Evolutionary conservation across 345 rosid species (phyloP).

Genomic region (Combretum micranthum): DNA sequence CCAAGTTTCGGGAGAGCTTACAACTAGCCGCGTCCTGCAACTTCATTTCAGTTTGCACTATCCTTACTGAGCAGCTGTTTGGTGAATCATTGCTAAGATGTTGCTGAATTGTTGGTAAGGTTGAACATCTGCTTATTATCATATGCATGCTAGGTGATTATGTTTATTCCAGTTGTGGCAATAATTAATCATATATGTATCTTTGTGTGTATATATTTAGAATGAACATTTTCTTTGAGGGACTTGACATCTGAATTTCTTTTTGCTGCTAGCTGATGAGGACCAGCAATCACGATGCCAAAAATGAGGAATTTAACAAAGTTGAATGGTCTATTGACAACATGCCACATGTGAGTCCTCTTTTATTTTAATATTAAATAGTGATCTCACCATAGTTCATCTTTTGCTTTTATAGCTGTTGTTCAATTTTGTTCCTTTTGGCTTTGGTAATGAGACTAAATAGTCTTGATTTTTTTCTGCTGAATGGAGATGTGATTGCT

Average conservation of each 20-base stretch:
- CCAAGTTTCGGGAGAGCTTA: constrained; percentile 86
- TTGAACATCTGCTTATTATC: not conserved
- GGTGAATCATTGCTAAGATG: constrained; percentile 65
- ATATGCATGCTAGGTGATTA: not conserved
- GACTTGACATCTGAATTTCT: not conserved
- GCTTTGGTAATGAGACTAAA: too few relatives aligned
- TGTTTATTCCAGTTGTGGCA: not conserved
- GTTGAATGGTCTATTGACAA: constrained; percentile 64
- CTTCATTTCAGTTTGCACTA: constrained; percentile 76
- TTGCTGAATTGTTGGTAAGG: constrained; percentile 59
- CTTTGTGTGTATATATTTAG: not conserved
- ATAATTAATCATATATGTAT: too few relatives aligned
- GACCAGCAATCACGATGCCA: constrained; percentile 28
- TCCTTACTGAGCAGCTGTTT: constrained; percentile 67
- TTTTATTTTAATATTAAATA: not conserved
- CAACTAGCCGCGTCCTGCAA: constrained; percentile 94
- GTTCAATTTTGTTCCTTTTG: too few relatives aligned
- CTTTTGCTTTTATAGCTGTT: too few relatives aligned
- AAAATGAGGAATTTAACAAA: constrained; percentile 51
- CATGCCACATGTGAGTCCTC: constrained; percentile 54
- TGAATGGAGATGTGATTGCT: not conserved
- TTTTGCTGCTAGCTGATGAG: constrained; percentile 38
- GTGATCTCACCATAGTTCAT: too few relatives aligned
- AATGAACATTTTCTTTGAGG: not conserved
- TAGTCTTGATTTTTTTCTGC: too few relatives aligned